These are phyloP conservation scores for Juglanconis juglandina DNA, from an alignment of 2,329 filamentous ascomycete genomes.

Conservation along the genomic window DNA sequence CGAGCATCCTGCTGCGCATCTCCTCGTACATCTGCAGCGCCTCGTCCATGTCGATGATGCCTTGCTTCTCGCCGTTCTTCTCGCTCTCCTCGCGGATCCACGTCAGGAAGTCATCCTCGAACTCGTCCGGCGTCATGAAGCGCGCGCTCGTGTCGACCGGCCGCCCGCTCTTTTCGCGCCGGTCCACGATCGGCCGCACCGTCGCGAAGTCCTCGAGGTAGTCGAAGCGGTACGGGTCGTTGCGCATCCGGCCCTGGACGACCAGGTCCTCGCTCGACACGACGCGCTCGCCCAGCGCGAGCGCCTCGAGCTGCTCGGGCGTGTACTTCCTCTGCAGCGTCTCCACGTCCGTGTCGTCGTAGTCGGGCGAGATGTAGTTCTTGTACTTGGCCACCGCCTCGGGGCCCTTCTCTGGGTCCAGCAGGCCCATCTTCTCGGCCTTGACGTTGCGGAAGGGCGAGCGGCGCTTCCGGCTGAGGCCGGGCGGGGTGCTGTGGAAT, in stretches of 20 bases:
- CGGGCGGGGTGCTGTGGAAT: conserved; percentile 51
- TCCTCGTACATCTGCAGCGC: conserved; percentile 49
- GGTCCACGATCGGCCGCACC: conserved; percentile 75
- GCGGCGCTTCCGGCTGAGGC: conserved; percentile 40
- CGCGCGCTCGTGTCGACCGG: conserved; percentile 55
- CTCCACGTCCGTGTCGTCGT: conserved; percentile 63
- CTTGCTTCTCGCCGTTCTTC: conserved; percentile 18
- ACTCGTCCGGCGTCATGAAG: conserved; percentile 61
- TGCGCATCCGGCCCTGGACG: conserved; percentile 67
- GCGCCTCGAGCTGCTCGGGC: conserved; percentile 73
- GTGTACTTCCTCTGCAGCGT: conserved; percentile 68
- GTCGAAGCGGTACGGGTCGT: conserved; percentile 67
- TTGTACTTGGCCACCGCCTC: conserved; percentile 42
- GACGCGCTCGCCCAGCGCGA: conserved; percentile 75
- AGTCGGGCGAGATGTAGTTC: conserved; percentile 55
- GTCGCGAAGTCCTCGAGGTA: conserved; percentile 82
- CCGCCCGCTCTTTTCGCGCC: conserved; percentile 49
- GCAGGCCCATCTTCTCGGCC: conserved; percentile 50
- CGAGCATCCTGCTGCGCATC: conserved; percentile 32
- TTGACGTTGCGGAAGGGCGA: conserved; percentile 51
- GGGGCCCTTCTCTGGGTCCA: conserved; percentile 25
- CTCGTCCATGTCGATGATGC: conserved; percentile 33
- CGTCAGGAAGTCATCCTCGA: conserved; percentile 53
- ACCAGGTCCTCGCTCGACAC: conserved; percentile 73
- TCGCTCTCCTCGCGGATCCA: conserved; percentile 43